A percentile compares a stretch with the other conserved stretches of the same genome.
Evolutionary conservation across 116 monocot genomes (phyloP).

Genomic region (Papilionanthe hybrid): DNA sequence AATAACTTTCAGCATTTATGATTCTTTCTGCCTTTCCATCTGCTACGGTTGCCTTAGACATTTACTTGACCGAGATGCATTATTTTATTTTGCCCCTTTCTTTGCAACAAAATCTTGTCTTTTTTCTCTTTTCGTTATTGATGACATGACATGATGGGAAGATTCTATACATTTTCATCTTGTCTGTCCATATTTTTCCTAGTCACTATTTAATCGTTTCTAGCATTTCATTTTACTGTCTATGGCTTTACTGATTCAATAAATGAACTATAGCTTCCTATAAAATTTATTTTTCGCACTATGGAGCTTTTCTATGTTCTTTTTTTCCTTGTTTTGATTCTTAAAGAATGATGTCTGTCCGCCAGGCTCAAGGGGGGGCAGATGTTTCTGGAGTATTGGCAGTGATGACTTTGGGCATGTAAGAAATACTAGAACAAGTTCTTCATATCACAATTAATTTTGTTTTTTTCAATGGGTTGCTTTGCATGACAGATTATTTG

Average conservation of each 20-base stretch:
- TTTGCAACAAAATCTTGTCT: background rate
- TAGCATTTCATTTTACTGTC: background rate
- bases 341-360: background rate
- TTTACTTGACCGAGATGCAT: background rate
- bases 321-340: constrained; percentile 3
- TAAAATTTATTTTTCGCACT: background rate
- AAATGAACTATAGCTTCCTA: background rate
- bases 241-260: background rate
- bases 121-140: background rate
- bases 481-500: constrained; percentile 68
- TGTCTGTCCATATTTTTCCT: background rate
- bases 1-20: background rate
- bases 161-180: background rate
- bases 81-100: background rate
- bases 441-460: background rate
- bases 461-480: background rate
- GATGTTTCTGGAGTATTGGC: constrained; percentile 94
- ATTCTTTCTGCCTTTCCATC: background rate
- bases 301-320: background rate
- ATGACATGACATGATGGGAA: constrained; percentile 4
- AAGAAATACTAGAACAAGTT: constrained; percentile 24
- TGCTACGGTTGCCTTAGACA: background rate
- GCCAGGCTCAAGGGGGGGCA: constrained; percentile 77
- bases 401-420: constrained; percentile 99
- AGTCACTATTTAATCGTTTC: background rate